Conservation (phyloP, 176 grass and related monocot genomes). For the Urochloa ruziziensis region DNA sequence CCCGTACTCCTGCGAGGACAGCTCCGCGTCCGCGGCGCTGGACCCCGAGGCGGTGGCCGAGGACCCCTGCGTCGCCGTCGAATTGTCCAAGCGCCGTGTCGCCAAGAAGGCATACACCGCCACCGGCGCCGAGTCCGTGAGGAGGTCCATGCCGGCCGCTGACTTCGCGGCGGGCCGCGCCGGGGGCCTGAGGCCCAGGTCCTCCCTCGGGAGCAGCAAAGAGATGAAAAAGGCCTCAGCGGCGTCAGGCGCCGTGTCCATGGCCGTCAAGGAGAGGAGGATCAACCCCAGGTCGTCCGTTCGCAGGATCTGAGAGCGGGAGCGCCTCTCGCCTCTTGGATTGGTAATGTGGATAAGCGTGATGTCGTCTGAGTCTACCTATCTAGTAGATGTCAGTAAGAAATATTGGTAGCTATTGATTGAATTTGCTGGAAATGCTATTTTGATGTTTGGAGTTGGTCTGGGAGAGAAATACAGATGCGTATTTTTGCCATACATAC, state of each 20-base stretch:
- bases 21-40: neutral
- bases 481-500: neutral
- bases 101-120: constrained; percentile 36
- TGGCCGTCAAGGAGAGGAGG: constrained; percentile 27
- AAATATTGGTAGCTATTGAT: neutral
- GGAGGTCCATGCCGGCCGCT: constrained; percentile 47
- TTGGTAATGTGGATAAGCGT: constrained; percentile 25
- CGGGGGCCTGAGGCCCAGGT: constrained; percentile 30
- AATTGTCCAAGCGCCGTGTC: constrained; percentile 56
- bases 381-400: neutral
- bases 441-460: neutral
- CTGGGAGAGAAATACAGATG: neutral
- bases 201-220: constrained; percentile 62
- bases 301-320: constrained; percentile 26
- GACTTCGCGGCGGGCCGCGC: constrained; percentile 31
- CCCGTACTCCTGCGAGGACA: constrained; percentile 31
- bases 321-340: neutral
- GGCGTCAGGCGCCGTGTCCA: neutral
- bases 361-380: neutral
- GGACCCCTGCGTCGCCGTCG: constrained; percentile 71
- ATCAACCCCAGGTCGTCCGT: constrained; percentile 5
- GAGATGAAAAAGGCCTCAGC: constrained; percentile 69
- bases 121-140: constrained; percentile 33
- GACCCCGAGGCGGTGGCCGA: constrained; percentile 45
- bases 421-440: neutral